These are phyloP conservation scores for Alternaria metachromatica DNA, from an alignment of 2,329 filamentous ascomycete genomes.

Conservation along the genomic window DNA sequence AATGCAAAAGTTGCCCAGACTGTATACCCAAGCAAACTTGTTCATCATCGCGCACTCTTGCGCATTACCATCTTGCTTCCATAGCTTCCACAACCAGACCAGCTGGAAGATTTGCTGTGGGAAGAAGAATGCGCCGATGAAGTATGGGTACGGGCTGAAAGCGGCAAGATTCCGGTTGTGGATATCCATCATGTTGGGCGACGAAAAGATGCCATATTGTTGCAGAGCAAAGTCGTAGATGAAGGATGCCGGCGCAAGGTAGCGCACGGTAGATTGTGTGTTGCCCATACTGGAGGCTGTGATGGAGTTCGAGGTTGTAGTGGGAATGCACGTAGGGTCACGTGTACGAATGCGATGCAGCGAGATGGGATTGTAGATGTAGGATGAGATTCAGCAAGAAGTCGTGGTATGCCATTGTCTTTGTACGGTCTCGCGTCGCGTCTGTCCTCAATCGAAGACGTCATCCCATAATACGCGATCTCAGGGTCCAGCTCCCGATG, in stretches of 20 bases:
- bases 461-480: conserved; percentile 7
- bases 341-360: background rate
- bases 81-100: conserved; percentile 64
- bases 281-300: conserved; percentile 46
- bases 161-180: conserved; percentile 65
- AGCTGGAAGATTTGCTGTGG: conserved; percentile 66
- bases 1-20: conserved; percentile 65
- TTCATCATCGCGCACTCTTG: conserved; percentile 59
- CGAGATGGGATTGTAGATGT: background rate
- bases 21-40: conserved; percentile 63
- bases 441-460: conserved; percentile 8
- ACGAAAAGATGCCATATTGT: conserved; percentile 64
- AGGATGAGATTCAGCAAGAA: background rate
- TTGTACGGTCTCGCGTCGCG: background rate
- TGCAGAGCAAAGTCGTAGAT: conserved; percentile 64
- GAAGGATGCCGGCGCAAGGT: conserved; percentile 63
- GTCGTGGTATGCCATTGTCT: background rate
- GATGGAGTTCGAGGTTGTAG: background rate
- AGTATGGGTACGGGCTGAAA: conserved; percentile 64
- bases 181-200: conserved; percentile 65
- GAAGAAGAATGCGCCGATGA: conserved; percentile 67
- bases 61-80: conserved; percentile 54
- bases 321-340: background rate
- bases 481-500: conserved; percentile 14
- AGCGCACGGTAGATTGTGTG: conserved; percentile 60